phyloP scores from a whole-genome alignment of 768 basidiomycete genomes.

The Hypholoma fasciculare region DNA sequence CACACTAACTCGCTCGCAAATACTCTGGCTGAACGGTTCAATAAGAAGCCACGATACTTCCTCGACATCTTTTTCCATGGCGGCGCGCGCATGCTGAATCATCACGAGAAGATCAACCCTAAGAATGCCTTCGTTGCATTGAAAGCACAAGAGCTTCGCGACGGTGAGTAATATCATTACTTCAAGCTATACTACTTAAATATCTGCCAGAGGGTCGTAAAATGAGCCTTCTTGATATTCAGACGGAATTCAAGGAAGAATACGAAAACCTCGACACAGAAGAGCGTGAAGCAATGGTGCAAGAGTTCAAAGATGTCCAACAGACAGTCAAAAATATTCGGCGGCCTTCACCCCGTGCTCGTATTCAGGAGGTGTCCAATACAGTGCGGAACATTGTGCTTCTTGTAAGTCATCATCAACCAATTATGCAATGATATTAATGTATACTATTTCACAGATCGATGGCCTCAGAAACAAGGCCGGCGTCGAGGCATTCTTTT shows the following conservation, averaged over 20 bases:
- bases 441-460: neutral
- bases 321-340: neutral
- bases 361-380: neutral
- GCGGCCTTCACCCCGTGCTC: neutral
- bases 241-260: neutral
- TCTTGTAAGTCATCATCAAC: neutral
- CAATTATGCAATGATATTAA: neutral
- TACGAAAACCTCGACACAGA: neutral
- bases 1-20: neutral
- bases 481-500: neutral
- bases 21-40: too few relatives aligned
- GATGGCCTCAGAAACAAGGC: neutral
- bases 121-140: neutral
- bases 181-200: neutral
- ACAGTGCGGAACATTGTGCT: neutral
- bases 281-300: neutral
- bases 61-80: neutral
- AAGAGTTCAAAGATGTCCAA: neutral
- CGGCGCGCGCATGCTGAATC: neutral
- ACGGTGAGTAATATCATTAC: neutral
- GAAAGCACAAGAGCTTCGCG: too few relatives aligned
- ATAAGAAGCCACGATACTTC: too few relatives aligned
- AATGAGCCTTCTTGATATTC: neutral
- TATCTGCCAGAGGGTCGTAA: too few relatives aligned
- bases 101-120: conserved; percentile 1